Conservation (phyloP, 129 eudicot species). For the Daucus carota region DH1_v3.0 NC_030384.2:40303501-40304000, state of each 20-base stretch:
- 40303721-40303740: background rate
- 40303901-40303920: slow-evolving; percentile 1
- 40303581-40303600: background rate
- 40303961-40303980: background rate
- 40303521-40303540: slow-evolving; percentile 76
- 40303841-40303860: slow-evolving; percentile 35
- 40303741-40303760: slow-evolving; percentile 20
- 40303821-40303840: slow-evolving; percentile 16
- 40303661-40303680: too few relatives aligned
- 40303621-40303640: slow-evolving; percentile 37
- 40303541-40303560: slow-evolving; percentile 16
- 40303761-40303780: background rate
- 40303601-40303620: background rate
- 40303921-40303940: background rate
- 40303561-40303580: background rate
- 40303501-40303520: slow-evolving; percentile 99
- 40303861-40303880: slow-evolving; percentile 13
- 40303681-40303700: background rate
- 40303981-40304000: background rate
- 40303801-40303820: slow-evolving; percentile 29
- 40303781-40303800: background rate
- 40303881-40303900: slow-evolving; percentile 14
- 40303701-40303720: background rate
- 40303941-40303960: background rate
- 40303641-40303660: too few relatives aligned